Conservation (phyloP, 1,284 basidiomycete species). For the Grifola frondosa region DNA sequence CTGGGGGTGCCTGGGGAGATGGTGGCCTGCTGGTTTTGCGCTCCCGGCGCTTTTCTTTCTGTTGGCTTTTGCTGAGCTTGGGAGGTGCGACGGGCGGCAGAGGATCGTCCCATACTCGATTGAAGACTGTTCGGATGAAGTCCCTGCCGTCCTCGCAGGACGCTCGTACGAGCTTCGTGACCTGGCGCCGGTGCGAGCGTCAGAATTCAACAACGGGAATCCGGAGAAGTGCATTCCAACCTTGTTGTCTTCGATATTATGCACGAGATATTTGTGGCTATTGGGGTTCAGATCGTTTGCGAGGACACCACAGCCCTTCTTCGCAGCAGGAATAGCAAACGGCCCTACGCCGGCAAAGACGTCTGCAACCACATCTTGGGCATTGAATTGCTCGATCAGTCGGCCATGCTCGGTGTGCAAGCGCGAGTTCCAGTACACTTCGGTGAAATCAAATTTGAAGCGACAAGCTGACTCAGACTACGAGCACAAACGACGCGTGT, state of each 20-base stretch:
- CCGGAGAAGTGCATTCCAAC: slow-evolving; percentile 40
- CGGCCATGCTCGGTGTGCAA: slow-evolving; percentile 90
- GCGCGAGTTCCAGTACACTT: slow-evolving; percentile 98
- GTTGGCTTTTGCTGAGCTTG: slow-evolving; percentile 43
- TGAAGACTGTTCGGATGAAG: slow-evolving; percentile 69
- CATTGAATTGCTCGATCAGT: slow-evolving; percentile 69
- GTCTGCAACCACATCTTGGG: slow-evolving; percentile 82
- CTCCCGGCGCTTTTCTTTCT: slow-evolving; percentile 31
- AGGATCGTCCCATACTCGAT: slow-evolving; percentile 58
- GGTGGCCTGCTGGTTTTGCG: slow-evolving; percentile 3
- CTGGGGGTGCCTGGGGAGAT: slow-evolving; percentile 11
- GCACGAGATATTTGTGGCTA: slow-evolving; percentile 75
- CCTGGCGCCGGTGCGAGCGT: slow-evolving; percentile 42
- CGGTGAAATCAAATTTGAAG: slow-evolving; percentile 93
- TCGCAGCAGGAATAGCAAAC: slow-evolving; percentile 92
- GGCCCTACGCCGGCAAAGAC: slow-evolving; percentile 98
- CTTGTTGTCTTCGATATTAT: slow-evolving; percentile 75
- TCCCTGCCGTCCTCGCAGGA: slow-evolving; percentile 82
- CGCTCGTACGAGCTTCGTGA: slow-evolving; percentile 63
- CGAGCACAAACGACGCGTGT: background rate
- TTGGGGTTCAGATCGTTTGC: slow-evolving; percentile 96
- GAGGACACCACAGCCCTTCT: slow-evolving; percentile 84
- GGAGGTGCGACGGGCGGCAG: slow-evolving; percentile 57
- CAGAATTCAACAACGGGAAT: background rate
- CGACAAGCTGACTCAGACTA: slow-evolving; percentile 82